These are phyloP conservation scores for Agaricales sp. DNA, from an alignment of 1,284 basidiomycete genomes.

Conservation along the genomic window DNA sequence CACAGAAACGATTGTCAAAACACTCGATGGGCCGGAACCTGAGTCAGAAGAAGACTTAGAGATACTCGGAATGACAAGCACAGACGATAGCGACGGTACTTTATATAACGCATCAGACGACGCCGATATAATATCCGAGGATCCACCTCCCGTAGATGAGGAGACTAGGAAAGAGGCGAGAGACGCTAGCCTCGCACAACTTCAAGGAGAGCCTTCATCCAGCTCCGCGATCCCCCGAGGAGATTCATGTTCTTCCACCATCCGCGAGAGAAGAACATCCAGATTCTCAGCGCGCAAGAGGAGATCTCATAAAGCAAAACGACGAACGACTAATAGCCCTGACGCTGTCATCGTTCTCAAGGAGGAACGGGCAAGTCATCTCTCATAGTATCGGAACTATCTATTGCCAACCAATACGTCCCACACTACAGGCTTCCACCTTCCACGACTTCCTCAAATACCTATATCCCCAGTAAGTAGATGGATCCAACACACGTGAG, in stretches of 20 bases:
- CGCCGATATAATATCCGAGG: slow-evolving; percentile 27
- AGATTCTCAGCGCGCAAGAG: slow-evolving; percentile 10
- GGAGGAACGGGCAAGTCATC: slow-evolving; percentile 59
- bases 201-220: slow-evolving; percentile 22
- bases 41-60: slow-evolving; percentile 27
- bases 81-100: slow-evolving; percentile 17
- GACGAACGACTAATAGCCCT: slow-evolving; percentile 35
- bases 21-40: slow-evolving; percentile 36
- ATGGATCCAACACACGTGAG: slow-evolving; percentile 1
- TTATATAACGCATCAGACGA: slow-evolving; percentile 16
- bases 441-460: slow-evolving; percentile 84
- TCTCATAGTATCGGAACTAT: no score
- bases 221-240: not conserved
- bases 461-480: slow-evolving; percentile 71
- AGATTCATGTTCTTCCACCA: not conserved
- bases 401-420: no score
- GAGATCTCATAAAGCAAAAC: slow-evolving; percentile 20
- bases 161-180: slow-evolving; percentile 25
- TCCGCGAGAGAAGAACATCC: not conserved
- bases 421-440: slow-evolving; percentile 44
- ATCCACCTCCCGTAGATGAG: slow-evolving; percentile 16
- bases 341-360: slow-evolving; percentile 75
- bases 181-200: slow-evolving; percentile 34
- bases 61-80: slow-evolving; percentile 27
- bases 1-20: slow-evolving; percentile 47